These are phyloP conservation scores for Akanthomyces muscarius DNA, from an alignment of 2,329 filamentous ascomycete species.

Conservation along the genomic window DNA sequence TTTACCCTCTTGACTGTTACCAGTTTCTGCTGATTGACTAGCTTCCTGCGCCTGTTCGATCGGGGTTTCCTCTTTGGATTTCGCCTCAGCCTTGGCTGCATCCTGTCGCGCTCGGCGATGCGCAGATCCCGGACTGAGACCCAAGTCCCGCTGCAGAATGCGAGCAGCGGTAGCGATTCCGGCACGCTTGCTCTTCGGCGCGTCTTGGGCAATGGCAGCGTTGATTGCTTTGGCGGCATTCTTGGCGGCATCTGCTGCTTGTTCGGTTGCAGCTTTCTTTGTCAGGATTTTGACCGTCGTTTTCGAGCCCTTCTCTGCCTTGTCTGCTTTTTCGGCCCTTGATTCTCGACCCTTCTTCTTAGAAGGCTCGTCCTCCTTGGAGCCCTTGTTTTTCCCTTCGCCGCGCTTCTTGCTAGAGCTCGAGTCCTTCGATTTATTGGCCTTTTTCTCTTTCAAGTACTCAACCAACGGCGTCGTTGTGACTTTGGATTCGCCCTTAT, in stretches of 20 bases:
- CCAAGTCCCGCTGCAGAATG: conserved; percentile 62
- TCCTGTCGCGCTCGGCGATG: conserved; percentile 58
- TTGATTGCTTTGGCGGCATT: conserved; percentile 35
- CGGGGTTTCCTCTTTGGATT: conserved; percentile 21
- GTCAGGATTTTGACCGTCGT: conserved; percentile 62
- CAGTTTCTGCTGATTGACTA: background rate
- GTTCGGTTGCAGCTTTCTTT: conserved; percentile 52
- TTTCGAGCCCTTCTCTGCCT: conserved; percentile 32
- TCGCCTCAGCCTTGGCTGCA: conserved; percentile 51
- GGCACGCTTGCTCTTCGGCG: conserved; percentile 53
- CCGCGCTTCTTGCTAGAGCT: conserved; percentile 45
- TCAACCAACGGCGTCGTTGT: conserved; percentile 87
- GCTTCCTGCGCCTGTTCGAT: background rate
- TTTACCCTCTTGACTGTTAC: conserved; percentile 19
- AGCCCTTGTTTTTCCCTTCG: conserved; percentile 48
- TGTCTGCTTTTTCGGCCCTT: conserved; percentile 34
- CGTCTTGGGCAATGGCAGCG: conserved; percentile 29
- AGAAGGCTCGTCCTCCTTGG: conserved; percentile 46
- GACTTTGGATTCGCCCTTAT: conserved; percentile 53
- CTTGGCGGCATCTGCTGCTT: conserved; percentile 44
- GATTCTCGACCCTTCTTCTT: conserved; percentile 62
- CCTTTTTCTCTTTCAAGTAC: conserved; percentile 87
- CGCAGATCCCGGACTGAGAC: conserved; percentile 59
- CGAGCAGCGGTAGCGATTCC: conserved; percentile 62
- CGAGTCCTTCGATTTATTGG: conserved; percentile 61